These are phyloP conservation scores for Candida methanosorbosa DNA, from an alignment of 805 yeast species.

Conservation along the genomic window DNA sequence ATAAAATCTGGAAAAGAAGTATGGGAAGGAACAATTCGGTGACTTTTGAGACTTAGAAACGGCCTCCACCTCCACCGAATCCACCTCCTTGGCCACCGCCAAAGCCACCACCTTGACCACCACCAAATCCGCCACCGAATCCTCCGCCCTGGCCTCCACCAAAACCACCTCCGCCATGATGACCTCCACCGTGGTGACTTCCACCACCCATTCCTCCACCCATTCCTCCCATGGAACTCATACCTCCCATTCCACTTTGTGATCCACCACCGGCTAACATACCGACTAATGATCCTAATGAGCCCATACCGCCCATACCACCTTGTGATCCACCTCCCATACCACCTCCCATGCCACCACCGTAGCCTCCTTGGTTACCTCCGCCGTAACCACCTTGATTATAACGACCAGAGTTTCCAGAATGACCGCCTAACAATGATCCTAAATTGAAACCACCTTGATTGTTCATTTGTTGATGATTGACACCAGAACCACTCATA, in stretches of 20 bases:
- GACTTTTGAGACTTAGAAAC: too few relatives aligned
- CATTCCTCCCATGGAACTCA: constrained; percentile 4
- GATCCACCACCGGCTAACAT: constrained; percentile 8
- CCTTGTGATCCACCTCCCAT: constrained; percentile 1
- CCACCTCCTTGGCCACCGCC: constrained; percentile 4
- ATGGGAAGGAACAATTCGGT: too few relatives aligned
- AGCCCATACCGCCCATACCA: constrained; percentile 8
- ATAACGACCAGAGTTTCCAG: constrained; percentile 5
- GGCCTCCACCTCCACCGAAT: constrained; percentile 1
- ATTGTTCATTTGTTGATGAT: constrained; percentile 10
- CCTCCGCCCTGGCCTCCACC: constrained; percentile 4
- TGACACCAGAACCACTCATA: constrained; percentile 17
- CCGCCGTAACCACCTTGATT: constrained; percentile 9
- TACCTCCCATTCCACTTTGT: constrained; percentile 7
- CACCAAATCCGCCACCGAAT: constrained; percentile 3
- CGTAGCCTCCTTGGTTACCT: constrained; percentile 12
- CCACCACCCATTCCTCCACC: constrained; percentile 1
- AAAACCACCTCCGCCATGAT: constrained; percentile 3
- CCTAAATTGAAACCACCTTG: constrained; percentile 21
- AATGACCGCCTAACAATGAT: constrained; percentile 13
- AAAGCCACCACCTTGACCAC: background rate
- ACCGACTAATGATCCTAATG: constrained; percentile 12
- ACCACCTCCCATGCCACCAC: background rate
- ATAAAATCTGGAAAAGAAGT: too few relatives aligned
- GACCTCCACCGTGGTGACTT: constrained; percentile 1